These are phyloP conservation scores for Biscogniauxia mediterranea DNA, from an alignment of 2,329 filamentous ascomycete genomes.

Conservation along the genomic window DNA sequence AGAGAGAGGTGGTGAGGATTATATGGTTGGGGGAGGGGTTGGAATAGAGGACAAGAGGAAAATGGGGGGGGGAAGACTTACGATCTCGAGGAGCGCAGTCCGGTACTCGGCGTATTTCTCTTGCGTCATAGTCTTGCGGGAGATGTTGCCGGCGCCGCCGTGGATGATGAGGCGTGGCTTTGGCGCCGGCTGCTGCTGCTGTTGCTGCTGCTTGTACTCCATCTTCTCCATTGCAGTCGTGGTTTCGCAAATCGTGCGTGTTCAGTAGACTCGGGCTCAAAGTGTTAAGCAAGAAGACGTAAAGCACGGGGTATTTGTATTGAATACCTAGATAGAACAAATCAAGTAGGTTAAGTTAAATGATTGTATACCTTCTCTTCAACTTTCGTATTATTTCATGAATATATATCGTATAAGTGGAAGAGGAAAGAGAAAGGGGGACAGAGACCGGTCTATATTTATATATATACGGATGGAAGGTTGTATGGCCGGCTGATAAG, in stretches of 20 bases:
- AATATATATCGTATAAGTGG: no score
- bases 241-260: not conserved
- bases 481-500: no score
- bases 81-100: conserved; percentile 59
- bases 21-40: not conserved
- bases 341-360: no score
- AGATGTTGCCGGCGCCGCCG: conserved; percentile 71
- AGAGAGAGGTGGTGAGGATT: not conserved
- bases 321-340: no score
- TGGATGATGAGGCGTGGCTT: conserved; percentile 66
- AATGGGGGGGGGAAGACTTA: conserved; percentile 38
- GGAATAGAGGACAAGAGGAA: no score
- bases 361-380: no score
- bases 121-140: conserved; percentile 55
- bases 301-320: no score
- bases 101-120: conserved; percentile 59
- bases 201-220: conserved; percentile 37
- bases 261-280: not conserved
- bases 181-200: conserved; percentile 13
- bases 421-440: no score
- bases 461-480: no score
- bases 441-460: no score
- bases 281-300: no score
- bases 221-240: conserved; percentile 28
- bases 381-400: no score